These are phyloP conservation scores for Podospora pseudoanserina DNA, from an alignment of 495 filamentous ascomycete genomes.

Conservation along the genomic window DNA sequence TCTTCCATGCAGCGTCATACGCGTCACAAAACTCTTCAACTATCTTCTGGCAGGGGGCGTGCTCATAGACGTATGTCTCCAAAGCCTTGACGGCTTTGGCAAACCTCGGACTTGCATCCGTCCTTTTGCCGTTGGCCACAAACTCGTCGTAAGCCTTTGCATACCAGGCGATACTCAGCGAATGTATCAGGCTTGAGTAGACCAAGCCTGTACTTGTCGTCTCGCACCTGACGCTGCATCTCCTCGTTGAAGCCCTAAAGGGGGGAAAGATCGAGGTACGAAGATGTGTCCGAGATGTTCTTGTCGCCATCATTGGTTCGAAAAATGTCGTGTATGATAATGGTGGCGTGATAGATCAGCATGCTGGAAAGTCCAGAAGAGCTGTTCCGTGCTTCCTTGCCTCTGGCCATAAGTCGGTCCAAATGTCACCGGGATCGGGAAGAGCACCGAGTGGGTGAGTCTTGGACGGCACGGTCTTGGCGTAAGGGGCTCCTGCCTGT, in stretches of 20 bases:
- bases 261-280: slow-evolving; percentile 71
- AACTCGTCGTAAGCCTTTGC: slow-evolving; percentile 48
- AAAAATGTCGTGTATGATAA: slow-evolving; percentile 74
- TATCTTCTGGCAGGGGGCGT: too few species aligned
- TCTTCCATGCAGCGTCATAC: slow-evolving; percentile 19
- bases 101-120: too few species aligned
- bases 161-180: slow-evolving; percentile 58
- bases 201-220: slow-evolving; percentile 59
- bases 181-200: slow-evolving; percentile 78
- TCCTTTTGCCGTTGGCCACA: too few species aligned
- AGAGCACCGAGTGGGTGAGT: slow-evolving; percentile 52
- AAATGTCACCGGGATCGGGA: slow-evolving; percentile 69
- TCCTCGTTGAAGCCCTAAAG: slow-evolving; percentile 72
- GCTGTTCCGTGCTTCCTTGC: slow-evolving; percentile 58
- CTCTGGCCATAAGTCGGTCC: slow-evolving; percentile 64
- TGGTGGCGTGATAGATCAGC: slow-evolving; percentile 77
- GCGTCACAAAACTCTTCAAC: too few species aligned
- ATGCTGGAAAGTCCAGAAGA: slow-evolving; percentile 73
- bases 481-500: slow-evolving; percentile 56
- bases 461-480: slow-evolving; percentile 55
- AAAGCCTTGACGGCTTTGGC: too few species aligned
- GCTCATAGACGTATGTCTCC: too few species aligned
- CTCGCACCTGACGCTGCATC: slow-evolving; percentile 66
- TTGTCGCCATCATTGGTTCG: slow-evolving; percentile 34
- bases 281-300: slow-evolving; percentile 55